Evolutionary conservation across 1,284 basidiomycete genomes (phyloP).

Genomic region (Hymenochaete sp.): DNA sequence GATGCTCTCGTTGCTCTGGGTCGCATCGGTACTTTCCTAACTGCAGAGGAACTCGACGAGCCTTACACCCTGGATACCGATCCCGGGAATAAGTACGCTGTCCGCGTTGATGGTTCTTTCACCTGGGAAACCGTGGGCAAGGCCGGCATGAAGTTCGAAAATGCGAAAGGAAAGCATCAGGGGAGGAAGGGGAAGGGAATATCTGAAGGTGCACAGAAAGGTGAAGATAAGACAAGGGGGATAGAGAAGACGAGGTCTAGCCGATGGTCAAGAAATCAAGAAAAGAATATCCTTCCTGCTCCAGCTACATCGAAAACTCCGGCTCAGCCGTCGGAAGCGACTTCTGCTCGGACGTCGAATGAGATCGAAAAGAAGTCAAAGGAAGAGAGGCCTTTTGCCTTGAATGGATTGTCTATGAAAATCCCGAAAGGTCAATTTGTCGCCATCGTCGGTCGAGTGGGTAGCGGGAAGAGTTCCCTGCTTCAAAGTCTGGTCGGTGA

Average conservation of each 20-base stretch:
- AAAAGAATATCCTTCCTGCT: neutral
- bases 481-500: conserved; percentile 72
- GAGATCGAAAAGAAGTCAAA: conserved; percentile 18
- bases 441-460: conserved; percentile 66
- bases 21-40: conserved; percentile 51
- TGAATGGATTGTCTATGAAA: conserved; percentile 48
- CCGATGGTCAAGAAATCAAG: conserved; percentile 4
- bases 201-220: conserved; percentile 8
- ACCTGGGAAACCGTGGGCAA: conserved; percentile 52
- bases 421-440: conserved; percentile 58
- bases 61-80: conserved; percentile 39
- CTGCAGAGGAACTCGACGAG: conserved; percentile 57
- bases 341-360: conserved; percentile 32
- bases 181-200: conserved; percentile 14
- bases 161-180: conserved; percentile 15
- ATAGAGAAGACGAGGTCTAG: conserved; percentile 1
- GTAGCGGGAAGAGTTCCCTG: conserved; percentile 66
- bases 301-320: neutral
- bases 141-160: conserved; percentile 24
- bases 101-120: conserved; percentile 59
- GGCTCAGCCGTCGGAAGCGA: neutral
- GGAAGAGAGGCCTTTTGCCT: conserved; percentile 52
- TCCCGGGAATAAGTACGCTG: conserved; percentile 33
- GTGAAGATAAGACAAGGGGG: conserved; percentile 1
- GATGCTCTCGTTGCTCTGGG: conserved; percentile 56